Percentiles rank a stretch among this genome's conserved stretches.
Conservation (phyloP, 2,329 filamentous ascomycete genomes). For the Davidsoniella virescens region DNA sequence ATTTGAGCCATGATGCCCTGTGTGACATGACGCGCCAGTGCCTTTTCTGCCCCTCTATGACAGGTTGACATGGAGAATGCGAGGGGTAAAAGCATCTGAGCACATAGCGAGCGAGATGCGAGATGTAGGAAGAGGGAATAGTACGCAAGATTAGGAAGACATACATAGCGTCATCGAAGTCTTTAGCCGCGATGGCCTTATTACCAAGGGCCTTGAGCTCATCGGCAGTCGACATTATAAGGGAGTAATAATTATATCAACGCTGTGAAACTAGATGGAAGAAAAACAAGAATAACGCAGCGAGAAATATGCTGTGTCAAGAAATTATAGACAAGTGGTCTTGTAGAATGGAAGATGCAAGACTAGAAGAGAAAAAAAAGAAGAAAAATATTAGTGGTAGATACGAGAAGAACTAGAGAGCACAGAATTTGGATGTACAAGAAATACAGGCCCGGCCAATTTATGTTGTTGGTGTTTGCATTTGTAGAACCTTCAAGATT, state of each 20-base stretch:
- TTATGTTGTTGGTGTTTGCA: conserved; percentile 4
- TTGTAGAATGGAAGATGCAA: too few relatives aligned
- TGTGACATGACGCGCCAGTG: too few relatives aligned
- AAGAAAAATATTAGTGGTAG: too few relatives aligned
- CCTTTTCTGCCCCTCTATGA: too few relatives aligned
- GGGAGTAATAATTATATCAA: conserved; percentile 1
- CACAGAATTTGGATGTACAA: too few relatives aligned
- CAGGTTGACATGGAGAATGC: background rate
- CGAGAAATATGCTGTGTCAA: too few relatives aligned
- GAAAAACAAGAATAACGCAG: conserved; percentile 1
- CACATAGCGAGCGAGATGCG: background rate
- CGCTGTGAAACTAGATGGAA: background rate
- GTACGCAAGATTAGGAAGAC: conserved; percentile 22
- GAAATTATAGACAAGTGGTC: too few relatives aligned
- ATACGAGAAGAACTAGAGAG: too few relatives aligned
- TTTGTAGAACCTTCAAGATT: background rate
- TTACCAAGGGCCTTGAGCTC: conserved; percentile 96
- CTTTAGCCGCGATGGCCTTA: conserved; percentile 94
- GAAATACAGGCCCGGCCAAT: background rate
- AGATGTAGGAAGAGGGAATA: background rate
- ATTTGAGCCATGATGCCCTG: too few relatives aligned
- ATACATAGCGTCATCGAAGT: conserved; percentile 90
- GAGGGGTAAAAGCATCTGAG: background rate
- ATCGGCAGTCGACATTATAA: conserved; percentile 42
- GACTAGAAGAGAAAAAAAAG: too few relatives aligned